These are phyloP conservation scores for Hypoxylon lenormandii DNA, from an alignment of 495 filamentous ascomycete species.

Conservation along the genomic window DNA sequence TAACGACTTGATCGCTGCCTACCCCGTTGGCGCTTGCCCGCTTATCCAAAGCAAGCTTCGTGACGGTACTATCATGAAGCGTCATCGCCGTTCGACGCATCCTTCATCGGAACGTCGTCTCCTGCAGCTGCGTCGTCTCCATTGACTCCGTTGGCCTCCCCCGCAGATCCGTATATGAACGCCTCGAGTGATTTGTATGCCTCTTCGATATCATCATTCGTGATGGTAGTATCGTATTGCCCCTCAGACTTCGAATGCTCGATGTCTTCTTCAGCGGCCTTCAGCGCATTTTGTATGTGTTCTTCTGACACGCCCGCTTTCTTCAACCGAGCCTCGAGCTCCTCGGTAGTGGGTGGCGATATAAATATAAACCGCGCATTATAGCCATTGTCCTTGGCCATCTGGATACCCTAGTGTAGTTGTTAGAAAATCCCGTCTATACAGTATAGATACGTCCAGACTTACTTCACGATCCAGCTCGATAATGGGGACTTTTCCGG, in stretches of 20 bases:
- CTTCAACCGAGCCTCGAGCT: conserved; percentile 71
- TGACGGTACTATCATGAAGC: conserved; percentile 9
- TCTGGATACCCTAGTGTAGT: conserved; percentile 72
- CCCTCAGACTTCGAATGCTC: conserved; percentile 71
- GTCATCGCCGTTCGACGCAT: conserved; percentile 21
- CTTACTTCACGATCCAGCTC: conserved; percentile 69
- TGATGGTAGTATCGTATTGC: conserved; percentile 74
- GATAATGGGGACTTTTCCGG: conserved; percentile 64
- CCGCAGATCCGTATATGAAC: conserved; percentile 24
- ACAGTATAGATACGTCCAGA: not conserved
- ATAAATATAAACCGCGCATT: conserved; percentile 79
- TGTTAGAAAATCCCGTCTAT: conserved; percentile 28
- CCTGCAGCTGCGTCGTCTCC: conserved; percentile 7
- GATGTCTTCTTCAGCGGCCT: conserved; percentile 73
- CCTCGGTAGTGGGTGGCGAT: conserved; percentile 71
- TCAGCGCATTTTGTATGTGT: conserved; percentile 68
- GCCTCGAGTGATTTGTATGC: conserved; percentile 58
- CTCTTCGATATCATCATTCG: conserved; percentile 77
- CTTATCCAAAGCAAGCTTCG: not conserved
- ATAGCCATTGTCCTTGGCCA: conserved; percentile 75
- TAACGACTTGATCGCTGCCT: too few relatives aligned
- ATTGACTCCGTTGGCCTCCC: conserved; percentile 28
- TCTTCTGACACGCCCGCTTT: conserved; percentile 73
- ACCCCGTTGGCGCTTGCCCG: too few relatives aligned
- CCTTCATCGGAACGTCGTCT: conserved; percentile 37